Conservation (phyloP, 495 filamentous ascomycete genomes). For the Hypoxylon intermedium region DNA sequence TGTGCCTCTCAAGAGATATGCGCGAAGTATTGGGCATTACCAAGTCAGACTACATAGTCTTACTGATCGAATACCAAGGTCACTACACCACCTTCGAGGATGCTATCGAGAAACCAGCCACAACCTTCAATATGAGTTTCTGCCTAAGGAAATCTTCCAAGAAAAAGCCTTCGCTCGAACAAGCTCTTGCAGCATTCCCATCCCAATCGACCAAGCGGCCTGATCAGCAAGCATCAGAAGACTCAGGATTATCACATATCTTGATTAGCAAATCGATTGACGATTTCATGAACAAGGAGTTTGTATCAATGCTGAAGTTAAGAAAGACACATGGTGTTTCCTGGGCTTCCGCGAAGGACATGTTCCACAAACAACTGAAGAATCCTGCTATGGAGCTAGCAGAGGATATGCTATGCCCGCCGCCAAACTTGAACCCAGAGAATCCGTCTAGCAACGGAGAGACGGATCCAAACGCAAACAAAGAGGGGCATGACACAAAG, state of each 20-base stretch:
- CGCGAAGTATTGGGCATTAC: slow-evolving; percentile 79
- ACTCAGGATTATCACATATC: slow-evolving; percentile 51
- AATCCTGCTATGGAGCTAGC: no score
- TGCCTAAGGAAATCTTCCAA: slow-evolving; percentile 60
- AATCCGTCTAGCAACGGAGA: not conserved
- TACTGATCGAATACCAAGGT: slow-evolving; percentile 71
- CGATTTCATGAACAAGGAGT: slow-evolving; percentile 71
- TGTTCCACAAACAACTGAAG: slow-evolving; percentile 36
- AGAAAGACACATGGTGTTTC: slow-evolving; percentile 59
- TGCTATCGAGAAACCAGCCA: slow-evolving; percentile 10
- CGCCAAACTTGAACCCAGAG: no score
- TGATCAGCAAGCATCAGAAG: not conserved
- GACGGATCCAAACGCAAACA: not conserved
- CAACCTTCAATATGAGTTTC: slow-evolving; percentile 29
- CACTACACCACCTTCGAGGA: slow-evolving; percentile 64
- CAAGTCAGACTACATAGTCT: slow-evolving; percentile 71
- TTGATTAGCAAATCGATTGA: slow-evolving; percentile 80
- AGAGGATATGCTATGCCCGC: no score
- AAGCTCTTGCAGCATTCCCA: slow-evolving; percentile 62
- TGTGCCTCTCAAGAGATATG: slow-evolving; percentile 79
- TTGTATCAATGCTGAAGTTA: slow-evolving; percentile 67
- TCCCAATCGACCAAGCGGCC: not conserved
- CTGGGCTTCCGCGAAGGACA: slow-evolving; percentile 77
- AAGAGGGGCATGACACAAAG: slow-evolving; percentile 11
- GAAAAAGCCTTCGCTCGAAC: slow-evolving; percentile 61